Evolutionary conservation across 1,139 yeast genomes (phyloP).

Genomic region (Pichia cactophila): DNA sequence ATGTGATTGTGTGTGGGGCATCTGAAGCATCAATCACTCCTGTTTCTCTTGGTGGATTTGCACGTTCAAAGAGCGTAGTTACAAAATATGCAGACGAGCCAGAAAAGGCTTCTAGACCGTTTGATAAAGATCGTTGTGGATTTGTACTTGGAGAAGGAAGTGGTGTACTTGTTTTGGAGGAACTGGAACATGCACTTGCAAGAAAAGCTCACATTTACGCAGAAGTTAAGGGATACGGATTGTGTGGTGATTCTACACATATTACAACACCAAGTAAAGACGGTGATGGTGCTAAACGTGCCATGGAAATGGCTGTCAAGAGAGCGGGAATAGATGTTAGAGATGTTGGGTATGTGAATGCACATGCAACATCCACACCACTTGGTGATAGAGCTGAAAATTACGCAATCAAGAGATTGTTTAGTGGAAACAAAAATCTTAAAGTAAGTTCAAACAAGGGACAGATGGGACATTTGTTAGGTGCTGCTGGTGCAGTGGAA

Average conservation of each 20-base stretch:
- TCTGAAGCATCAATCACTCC: constrained; percentile 87
- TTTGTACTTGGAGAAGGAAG: constrained; percentile 94
- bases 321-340: constrained; percentile 38
- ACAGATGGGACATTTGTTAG: constrained; percentile 86
- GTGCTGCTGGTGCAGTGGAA: constrained; percentile 96
- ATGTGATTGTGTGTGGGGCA: constrained; percentile 89
- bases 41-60: constrained; percentile 81
- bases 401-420: constrained; percentile 55
- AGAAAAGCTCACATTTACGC: constrained; percentile 69
- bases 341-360: constrained; percentile 72
- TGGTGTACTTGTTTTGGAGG: constrained; percentile 73
- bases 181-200: constrained; percentile 60
- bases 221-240: constrained; percentile 79
- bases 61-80: constrained; percentile 77
- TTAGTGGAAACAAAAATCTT: constrained; percentile 36
- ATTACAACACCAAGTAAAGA: constrained; percentile 82
- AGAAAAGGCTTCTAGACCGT: constrained; percentile 70
- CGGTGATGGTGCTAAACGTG: constrained; percentile 78
- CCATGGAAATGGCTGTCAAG: constrained; percentile 72
- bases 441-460: constrained; percentile 72
- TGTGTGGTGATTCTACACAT: constrained; percentile 88
- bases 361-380: constrained; percentile 92
- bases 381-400: constrained; percentile 90
- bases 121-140: constrained; percentile 71
- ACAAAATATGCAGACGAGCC: constrained; percentile 60